Evolutionary conservation across 169 alveolate species (phyloP).

Genomic region (Plasmodium sp.): DNA sequence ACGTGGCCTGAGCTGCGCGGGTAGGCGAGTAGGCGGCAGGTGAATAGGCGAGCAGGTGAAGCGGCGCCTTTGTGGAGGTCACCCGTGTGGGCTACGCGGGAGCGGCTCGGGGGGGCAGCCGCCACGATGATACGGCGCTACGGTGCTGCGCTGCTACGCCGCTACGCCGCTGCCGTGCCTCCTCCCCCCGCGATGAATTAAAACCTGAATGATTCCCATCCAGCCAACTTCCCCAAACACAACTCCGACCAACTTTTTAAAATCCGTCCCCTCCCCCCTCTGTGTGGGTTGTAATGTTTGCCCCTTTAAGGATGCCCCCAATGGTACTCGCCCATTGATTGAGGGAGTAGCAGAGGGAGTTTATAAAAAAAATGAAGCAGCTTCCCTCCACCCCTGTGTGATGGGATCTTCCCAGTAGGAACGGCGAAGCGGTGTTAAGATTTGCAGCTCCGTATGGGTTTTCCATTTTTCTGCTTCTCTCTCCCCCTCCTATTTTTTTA

Average conservation of each 20-base stretch:
- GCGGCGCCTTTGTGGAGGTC: neutral
- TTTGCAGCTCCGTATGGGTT: neutral
- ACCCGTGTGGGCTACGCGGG: neutral
- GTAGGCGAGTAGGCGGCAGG: no score
- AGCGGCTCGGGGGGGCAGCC: neutral
- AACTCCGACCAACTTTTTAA: neutral
- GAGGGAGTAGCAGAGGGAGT: neutral
- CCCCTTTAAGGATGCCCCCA: neutral
- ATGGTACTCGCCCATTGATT: neutral
- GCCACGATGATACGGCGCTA: neutral
- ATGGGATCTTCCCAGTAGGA: neutral
- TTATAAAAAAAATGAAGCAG: neutral
- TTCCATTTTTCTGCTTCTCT: no score
- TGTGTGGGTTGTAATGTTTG: neutral
- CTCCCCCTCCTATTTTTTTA: neutral
- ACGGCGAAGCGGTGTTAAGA: neutral
- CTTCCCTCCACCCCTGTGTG: neutral
- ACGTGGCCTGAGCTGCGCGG: conserved; percentile 2
- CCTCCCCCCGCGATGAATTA: neutral
- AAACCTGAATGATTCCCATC: neutral
- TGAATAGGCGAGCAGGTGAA: no score
- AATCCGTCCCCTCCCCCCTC: neutral
- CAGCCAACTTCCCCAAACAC: neutral
- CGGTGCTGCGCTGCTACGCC: neutral
- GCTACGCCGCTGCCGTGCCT: neutral